phyloP scores from a whole-genome alignment of 139 green algal species.

The Tetraselmis striata region DNA sequence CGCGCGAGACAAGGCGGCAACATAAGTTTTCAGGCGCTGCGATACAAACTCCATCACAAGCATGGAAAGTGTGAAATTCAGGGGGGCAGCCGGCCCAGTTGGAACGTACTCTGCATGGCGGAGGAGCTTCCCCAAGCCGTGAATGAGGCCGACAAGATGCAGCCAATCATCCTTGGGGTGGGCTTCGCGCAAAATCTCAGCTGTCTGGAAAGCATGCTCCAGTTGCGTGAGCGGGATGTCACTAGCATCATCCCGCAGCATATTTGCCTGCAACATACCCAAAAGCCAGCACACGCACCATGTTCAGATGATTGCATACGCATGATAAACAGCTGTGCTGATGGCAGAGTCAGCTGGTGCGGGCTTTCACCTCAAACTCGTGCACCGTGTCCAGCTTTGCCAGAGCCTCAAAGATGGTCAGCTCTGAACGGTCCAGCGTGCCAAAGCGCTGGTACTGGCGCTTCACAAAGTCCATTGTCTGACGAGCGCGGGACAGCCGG shows the following conservation, averaged over 20 bases:
- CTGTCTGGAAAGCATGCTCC: slow-evolving; percentile 69
- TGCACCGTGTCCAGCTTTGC: slow-evolving; percentile 52
- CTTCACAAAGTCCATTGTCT: slow-evolving; percentile 81
- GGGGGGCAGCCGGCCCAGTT: neutral
- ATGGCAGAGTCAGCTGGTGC: too few relatives aligned
- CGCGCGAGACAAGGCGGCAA: too few relatives aligned
- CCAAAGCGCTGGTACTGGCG: slow-evolving; percentile 48
- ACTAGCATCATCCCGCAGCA: neutral
- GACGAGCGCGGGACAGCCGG: slow-evolving; percentile 68
- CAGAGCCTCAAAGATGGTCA: slow-evolving; percentile 73
- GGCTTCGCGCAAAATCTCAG: slow-evolving; percentile 51
- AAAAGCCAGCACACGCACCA: neutral
- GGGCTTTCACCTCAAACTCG: slow-evolving; percentile 64
- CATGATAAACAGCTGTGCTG: too few relatives aligned
- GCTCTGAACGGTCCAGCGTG: slow-evolving; percentile 40
- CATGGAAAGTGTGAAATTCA: neutral
- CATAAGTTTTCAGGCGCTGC: too few relatives aligned
- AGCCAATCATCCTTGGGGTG: slow-evolving; percentile 75
- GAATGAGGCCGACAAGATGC: slow-evolving; percentile 72
- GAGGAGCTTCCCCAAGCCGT: slow-evolving; percentile 77
- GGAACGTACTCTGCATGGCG: slow-evolving; percentile 48
- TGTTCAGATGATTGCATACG: too few relatives aligned
- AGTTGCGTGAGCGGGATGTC: slow-evolving; percentile 51
- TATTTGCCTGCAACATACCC: neutral
- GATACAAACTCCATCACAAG: too few relatives aligned